Evolutionary conservation across 1,139 yeast species (phyloP).

Genomic region (Kodamaea alishanica): DNA sequence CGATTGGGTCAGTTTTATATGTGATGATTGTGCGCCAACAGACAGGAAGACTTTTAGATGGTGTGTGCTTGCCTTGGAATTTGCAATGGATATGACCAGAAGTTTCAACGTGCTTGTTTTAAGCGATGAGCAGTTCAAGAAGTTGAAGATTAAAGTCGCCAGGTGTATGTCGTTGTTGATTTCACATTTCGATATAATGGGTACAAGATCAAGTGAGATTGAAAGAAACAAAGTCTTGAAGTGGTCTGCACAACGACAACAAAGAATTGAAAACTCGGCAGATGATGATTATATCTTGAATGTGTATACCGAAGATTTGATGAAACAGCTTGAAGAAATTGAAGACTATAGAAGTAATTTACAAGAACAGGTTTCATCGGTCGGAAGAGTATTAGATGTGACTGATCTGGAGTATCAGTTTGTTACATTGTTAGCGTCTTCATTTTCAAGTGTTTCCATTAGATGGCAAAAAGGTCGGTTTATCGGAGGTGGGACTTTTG

Average conservation of each 20-base stretch:
- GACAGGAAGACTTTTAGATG: conserved; percentile 89
- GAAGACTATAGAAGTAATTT: conserved; percentile 54
- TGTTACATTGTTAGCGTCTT: conserved; percentile 80
- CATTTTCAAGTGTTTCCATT: conserved; percentile 85
- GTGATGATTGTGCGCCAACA: conserved; percentile 92
- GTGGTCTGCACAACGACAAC: conserved; percentile 49
- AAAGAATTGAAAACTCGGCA: conserved; percentile 43
- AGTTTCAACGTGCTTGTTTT: conserved; percentile 86
- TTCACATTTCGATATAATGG: conserved; percentile 97
- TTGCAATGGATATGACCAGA: conserved; percentile 91
- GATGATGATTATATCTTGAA: conserved; percentile 60
- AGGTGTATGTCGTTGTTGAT: conserved; percentile 91
- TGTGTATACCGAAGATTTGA: conserved; percentile 55
- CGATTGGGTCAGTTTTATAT: conserved; percentile 89
- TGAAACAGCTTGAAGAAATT: conserved; percentile 55
- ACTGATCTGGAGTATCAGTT: conserved; percentile 85
- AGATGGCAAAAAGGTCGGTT: conserved; percentile 97
- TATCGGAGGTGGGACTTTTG: conserved; percentile 95
- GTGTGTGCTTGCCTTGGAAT: conserved; percentile 94
- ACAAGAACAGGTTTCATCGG: conserved; percentile 49
- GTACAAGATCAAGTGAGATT: conserved; percentile 89
- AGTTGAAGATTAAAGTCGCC: conserved; percentile 79
- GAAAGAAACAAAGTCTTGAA: conserved; percentile 54
- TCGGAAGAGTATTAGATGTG: conserved; percentile 88
- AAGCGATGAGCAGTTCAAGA: conserved; percentile 70